Conservation (phyloP, 768 basidiomycete genomes). For the Leccinum truebloodii region DNA sequence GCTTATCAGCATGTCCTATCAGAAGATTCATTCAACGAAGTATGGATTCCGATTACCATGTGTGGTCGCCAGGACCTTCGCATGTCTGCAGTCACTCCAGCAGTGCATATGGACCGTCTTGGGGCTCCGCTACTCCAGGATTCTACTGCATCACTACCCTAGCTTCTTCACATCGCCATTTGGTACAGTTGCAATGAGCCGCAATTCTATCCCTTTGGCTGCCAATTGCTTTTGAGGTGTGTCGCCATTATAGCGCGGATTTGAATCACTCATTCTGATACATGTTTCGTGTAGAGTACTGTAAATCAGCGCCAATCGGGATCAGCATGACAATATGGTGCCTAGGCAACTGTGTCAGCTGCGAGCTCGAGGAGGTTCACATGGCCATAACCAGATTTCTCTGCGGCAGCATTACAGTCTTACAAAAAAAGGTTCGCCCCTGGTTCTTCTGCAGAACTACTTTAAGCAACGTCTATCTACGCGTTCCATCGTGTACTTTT, state of each 20-base stretch:
- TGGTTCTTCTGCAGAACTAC: not conserved
- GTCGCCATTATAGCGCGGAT: not conserved
- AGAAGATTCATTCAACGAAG: not conserved
- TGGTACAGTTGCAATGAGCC: not conserved
- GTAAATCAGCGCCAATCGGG: not conserved
- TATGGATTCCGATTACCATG: not conserved
- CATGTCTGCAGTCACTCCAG: not conserved
- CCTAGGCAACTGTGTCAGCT: constrained; percentile 4
- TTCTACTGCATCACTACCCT: not conserved
- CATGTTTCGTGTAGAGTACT: constrained; percentile 7
- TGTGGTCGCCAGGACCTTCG: not conserved
- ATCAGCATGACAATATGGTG: not conserved
- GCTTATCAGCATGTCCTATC: not conserved
- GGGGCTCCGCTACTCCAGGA: not conserved
- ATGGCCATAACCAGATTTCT: not conserved
- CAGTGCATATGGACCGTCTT: no score
- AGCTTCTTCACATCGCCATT: not conserved
- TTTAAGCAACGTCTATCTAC: constrained; percentile 9
- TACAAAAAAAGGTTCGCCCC: not conserved
- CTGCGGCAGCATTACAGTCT: not conserved
- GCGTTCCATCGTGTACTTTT: not conserved
- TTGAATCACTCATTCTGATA: not conserved
- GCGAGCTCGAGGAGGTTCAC: not conserved
- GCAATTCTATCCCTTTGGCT: not conserved
- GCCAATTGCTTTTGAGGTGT: not conserved